A percentile compares a stretch with the other conserved stretches of the same genome.
Conservation (phyloP, 106 monocot species). For the Dendrobium officinale region DNA sequence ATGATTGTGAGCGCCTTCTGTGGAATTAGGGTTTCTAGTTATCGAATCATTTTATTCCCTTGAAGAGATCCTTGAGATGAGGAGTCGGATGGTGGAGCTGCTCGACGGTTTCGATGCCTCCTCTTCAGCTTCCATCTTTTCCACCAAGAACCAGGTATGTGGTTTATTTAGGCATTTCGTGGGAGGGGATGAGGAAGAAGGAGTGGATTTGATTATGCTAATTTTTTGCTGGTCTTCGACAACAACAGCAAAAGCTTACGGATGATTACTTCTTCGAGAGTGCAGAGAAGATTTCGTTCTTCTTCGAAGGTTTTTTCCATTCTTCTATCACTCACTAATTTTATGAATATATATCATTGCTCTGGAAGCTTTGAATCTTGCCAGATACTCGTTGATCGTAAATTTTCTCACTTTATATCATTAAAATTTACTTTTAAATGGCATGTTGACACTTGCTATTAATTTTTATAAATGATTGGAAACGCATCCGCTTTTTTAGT, state of each 20-base stretch:
- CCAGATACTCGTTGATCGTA: not conserved
- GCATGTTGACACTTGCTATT: not conserved
- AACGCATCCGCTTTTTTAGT: not conserved
- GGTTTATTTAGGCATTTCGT: conserved; percentile 1
- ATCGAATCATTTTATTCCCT: conserved; percentile 63
- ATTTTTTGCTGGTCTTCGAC: conserved; percentile 8
- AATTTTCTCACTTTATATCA: not conserved
- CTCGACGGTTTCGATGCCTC: conserved; percentile 63
- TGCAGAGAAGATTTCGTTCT: conserved; percentile 90
- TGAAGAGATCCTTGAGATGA: conserved; percentile 61
- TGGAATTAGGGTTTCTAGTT: conserved; percentile 63
- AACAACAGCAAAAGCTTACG: conserved; percentile 42
- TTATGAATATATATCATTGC: not conserved
- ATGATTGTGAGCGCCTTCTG: not conserved
- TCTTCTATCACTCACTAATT: not conserved
- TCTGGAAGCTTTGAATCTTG: not conserved
- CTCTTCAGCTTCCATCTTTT: conserved; percentile 57
- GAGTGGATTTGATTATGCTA: not conserved
- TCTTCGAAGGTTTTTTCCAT: conserved; percentile 72
- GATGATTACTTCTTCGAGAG: conserved; percentile 85
- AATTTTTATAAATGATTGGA: not conserved
- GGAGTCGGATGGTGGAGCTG: conserved; percentile 66
- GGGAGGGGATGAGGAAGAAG: not conserved
- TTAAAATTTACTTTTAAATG: not conserved
- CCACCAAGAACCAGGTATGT: conserved; percentile 79